Percentiles rank a stretch among this genome's conserved stretches.
Conservation (phyloP, 768 basidiomycete genomes). For the Pulveroboletus sp. region DNA sequence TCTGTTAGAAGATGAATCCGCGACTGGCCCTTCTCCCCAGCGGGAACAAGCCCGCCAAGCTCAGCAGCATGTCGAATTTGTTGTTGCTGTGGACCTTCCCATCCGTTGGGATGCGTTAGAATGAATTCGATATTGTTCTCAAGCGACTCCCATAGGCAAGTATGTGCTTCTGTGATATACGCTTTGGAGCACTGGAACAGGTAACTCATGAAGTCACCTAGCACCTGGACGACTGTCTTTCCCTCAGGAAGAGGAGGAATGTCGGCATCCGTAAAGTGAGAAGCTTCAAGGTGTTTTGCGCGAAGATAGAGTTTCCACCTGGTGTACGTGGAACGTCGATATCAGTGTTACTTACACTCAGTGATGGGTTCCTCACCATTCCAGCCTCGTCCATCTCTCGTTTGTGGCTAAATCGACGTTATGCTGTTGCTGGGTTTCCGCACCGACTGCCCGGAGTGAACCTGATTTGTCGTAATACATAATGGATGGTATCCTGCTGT, state of each 20-base stretch:
- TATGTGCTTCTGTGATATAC: conserved; percentile 44
- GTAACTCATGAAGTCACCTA: conserved; percentile 43
- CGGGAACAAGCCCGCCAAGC: conserved; percentile 45
- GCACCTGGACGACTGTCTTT: conserved; percentile 7
- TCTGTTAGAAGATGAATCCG: conserved; percentile 56
- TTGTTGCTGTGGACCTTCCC: conserved; percentile 55
- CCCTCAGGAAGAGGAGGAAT: conserved; percentile 12
- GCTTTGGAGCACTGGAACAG: conserved; percentile 38
- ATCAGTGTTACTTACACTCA: not conserved
- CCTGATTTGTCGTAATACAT: conserved; percentile 41
- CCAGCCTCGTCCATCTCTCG: conserved; percentile 39
- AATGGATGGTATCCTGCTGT: conserved; percentile 42
- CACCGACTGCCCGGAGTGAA: conserved; percentile 37
- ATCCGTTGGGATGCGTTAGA: conserved; percentile 59
- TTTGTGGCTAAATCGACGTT: conserved; percentile 33
- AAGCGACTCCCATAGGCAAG: conserved; percentile 41
- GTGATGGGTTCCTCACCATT: conserved; percentile 30
- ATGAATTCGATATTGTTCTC: conserved; percentile 44
- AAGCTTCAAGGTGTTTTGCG: conserved; percentile 23
- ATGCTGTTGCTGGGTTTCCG: conserved; percentile 36
- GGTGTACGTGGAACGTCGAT: not conserved
- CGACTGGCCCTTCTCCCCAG: conserved; percentile 33
- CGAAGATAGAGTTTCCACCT: conserved; percentile 37
- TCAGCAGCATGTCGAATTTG: conserved; percentile 50
- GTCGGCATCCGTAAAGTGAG: conserved; percentile 21